These are phyloP conservation scores for Fusarium sp. DNA, from an alignment of 2,329 filamentous ascomycete genomes.

Conservation along the genomic window DNA sequence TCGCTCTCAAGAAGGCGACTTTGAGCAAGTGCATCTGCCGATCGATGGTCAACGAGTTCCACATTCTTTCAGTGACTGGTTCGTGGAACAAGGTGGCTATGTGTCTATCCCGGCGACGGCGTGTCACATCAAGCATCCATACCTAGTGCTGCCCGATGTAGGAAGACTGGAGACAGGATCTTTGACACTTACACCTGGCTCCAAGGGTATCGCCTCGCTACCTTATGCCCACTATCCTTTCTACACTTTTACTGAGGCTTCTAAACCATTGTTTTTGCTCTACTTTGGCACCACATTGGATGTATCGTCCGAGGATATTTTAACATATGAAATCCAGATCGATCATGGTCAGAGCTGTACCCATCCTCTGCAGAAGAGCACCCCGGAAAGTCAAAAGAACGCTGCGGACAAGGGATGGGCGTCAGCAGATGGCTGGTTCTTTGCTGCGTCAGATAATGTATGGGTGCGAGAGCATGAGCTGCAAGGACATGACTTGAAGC, in stretches of 20 bases:
- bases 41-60: slow-evolving; percentile 60
- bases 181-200: slow-evolving; percentile 5
- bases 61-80: slow-evolving; percentile 61
- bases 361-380: slow-evolving; percentile 14
- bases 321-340: slow-evolving; percentile 18
- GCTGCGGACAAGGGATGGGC: slow-evolving; percentile 31
- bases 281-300: slow-evolving; percentile 31
- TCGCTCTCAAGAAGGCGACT: slow-evolving; percentile 48
- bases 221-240: slow-evolving; percentile 21
- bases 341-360: not conserved
- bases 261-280: not conserved
- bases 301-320: slow-evolving; percentile 18
- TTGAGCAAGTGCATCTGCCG: slow-evolving; percentile 63
- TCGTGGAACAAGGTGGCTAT: slow-evolving; percentile 66
- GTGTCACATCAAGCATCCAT: not conserved
- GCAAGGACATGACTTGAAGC: rapidly evolving
- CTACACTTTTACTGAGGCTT: slow-evolving; percentile 12
- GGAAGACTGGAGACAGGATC: slow-evolving; percentile 26
- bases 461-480: slow-evolving; percentile 26
- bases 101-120: slow-evolving; percentile 45
- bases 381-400: slow-evolving; percentile 21
- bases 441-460: slow-evolving; percentile 28
- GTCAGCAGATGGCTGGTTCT: slow-evolving; percentile 31
- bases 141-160: slow-evolving; percentile 17
- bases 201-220: rapidly evolving